Percentiles rank a stretch among this genome's conserved stretches.
phyloP scores from a whole-genome alignment of 2,329 filamentous ascomycete species.

The Exserohilum turcica region DNA sequence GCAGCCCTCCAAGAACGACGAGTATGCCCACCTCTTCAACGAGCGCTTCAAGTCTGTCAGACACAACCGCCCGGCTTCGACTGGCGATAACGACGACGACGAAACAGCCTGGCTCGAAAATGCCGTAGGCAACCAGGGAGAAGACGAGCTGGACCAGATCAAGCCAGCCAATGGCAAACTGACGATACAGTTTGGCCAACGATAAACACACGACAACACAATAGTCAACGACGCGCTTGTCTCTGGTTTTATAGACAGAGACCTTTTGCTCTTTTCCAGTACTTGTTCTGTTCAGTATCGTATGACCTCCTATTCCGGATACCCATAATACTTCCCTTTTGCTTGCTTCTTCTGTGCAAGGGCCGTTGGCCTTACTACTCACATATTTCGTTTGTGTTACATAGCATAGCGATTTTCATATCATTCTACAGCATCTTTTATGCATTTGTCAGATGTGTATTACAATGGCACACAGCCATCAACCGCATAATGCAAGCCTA shows the following conservation, averaged over 20 bases:
- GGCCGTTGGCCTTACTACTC: not conserved
- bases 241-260: conserved; percentile 8
- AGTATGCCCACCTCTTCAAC: conserved; percentile 51
- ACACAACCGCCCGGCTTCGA: conserved; percentile 29
- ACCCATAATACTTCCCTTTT: conserved; percentile 30
- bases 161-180: conserved; percentile 38
- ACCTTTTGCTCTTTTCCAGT: conserved; percentile 28
- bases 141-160: conserved; percentile 26
- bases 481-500: not conserved
- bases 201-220: conserved; percentile 15
- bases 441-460: not conserved
- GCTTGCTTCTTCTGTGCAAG: not conserved
- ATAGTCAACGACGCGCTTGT: conserved; percentile 6
- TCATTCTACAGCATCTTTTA: not conserved
- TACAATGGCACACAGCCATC: not conserved
- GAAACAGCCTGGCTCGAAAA: conserved; percentile 44
- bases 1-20: conserved; percentile 38
- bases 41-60: conserved; percentile 47
- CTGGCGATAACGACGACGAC: conserved; percentile 36
- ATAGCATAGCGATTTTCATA: not conserved
- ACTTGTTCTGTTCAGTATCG: conserved; percentile 29
- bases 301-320: conserved; percentile 27
- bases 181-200: conserved; percentile 46
- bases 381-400: conserved; percentile 1
- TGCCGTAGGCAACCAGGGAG: conserved; percentile 32